Conservation (phyloP, 306 rosid genomes). For the Castanea crenata region DNA sequence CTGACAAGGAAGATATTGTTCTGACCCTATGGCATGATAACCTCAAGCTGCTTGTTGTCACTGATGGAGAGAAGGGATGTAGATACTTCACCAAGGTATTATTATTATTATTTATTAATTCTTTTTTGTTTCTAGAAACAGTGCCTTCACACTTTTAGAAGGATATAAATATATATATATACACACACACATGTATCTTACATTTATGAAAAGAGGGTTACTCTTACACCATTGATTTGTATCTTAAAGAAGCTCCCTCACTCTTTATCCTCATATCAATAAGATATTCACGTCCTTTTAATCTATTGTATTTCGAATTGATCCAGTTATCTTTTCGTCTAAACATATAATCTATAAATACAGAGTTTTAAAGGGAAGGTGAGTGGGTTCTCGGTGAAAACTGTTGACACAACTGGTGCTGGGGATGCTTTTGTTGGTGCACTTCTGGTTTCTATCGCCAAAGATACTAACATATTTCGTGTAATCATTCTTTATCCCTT, state of each 20-base stretch:
- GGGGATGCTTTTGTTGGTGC: slow-evolving; percentile 75
- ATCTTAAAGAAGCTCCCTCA: no score
- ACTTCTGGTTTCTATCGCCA: slow-evolving; percentile 42
- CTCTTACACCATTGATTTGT: no score
- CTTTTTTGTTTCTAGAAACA: neutral
- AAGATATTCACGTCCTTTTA: neutral
- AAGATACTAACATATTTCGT: slow-evolving; percentile 36
- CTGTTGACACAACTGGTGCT: slow-evolving; percentile 74
- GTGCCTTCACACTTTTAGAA: neutral
- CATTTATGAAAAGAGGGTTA: neutral
- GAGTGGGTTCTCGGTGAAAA: slow-evolving; percentile 44
- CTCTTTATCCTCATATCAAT: neutral
- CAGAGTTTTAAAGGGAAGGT: slow-evolving; percentile 61
- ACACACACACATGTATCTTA: no score
- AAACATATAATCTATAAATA: slow-evolving; percentile 5
- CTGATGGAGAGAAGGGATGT: slow-evolving; percentile 71
- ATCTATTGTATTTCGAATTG: neutral
- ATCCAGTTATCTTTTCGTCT: neutral
- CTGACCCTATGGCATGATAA: slow-evolving; percentile 59
- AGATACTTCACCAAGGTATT: slow-evolving; percentile 62
- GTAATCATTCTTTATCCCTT: slow-evolving; percentile 25
- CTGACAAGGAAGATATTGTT: slow-evolving; percentile 48
- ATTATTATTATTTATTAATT: neutral
- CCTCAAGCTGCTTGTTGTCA: slow-evolving; percentile 53
- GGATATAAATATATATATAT: no score